Conservation (phyloP, 495 filamentous ascomycete species). For the Poronia punctata region DNA sequence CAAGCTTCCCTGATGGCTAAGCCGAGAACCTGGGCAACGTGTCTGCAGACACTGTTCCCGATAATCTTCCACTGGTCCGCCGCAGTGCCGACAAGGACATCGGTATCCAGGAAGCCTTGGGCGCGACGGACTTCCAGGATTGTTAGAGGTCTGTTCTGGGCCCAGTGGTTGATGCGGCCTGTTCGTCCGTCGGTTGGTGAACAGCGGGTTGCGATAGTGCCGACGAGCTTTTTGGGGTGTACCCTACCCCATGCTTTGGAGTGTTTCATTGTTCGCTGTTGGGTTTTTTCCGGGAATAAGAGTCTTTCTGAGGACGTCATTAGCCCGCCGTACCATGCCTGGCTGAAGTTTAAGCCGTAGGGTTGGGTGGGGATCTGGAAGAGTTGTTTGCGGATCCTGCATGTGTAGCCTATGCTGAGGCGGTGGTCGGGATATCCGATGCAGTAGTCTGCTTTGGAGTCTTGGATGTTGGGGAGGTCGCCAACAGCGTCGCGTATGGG, state of each 20-base stretch:
- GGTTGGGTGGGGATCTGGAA: slow-evolving; percentile 38
- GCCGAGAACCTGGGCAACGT: slow-evolving; percentile 55
- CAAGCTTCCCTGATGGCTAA: slow-evolving; percentile 55
- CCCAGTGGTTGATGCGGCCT: slow-evolving; percentile 52
- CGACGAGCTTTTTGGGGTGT: slow-evolving; percentile 41
- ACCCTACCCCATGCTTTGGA: slow-evolving; percentile 47
- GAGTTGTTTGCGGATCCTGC: slow-evolving; percentile 25
- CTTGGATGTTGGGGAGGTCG: slow-evolving; percentile 55
- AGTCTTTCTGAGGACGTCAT: slow-evolving; percentile 31
- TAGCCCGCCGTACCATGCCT: slow-evolving; percentile 29
- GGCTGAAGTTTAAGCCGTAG: slow-evolving; percentile 38
- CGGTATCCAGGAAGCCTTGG: slow-evolving; percentile 61
- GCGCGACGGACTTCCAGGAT: slow-evolving; percentile 57
- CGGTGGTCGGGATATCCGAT: slow-evolving; percentile 61
- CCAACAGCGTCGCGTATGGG: slow-evolving; percentile 40
- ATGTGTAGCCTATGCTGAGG: slow-evolving; percentile 24
- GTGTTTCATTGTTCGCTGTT: slow-evolving; percentile 3
- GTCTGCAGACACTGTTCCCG: slow-evolving; percentile 66
- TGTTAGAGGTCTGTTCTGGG: slow-evolving; percentile 47
- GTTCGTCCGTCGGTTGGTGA: slow-evolving; percentile 39
- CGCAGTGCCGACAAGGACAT: slow-evolving; percentile 53
- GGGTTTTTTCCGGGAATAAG: slow-evolving; percentile 19
- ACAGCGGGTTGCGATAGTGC: slow-evolving; percentile 48
- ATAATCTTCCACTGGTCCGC: slow-evolving; percentile 52
- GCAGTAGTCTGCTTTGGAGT: slow-evolving; percentile 46